Conservation (phyloP, 2,329 filamentous ascomycete species). For the Nigrospora oryzae region DNA sequence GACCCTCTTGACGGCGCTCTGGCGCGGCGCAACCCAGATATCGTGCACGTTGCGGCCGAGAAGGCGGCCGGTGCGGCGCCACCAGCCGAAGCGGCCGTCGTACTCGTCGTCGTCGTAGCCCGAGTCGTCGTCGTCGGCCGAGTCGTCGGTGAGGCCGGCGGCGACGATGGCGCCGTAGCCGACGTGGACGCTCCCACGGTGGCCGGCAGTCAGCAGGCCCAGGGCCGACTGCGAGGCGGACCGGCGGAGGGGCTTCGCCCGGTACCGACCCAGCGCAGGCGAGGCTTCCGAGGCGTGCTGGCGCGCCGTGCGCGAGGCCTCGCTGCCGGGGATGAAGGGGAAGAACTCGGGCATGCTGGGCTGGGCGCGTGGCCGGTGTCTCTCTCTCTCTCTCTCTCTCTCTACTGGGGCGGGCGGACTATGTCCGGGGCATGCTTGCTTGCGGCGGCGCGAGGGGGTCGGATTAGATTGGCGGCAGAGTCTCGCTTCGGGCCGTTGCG, state of each 20-base stretch:
- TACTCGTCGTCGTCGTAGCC: constrained; percentile 14
- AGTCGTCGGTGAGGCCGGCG: constrained; percentile 25
- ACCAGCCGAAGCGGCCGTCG: constrained; percentile 18
- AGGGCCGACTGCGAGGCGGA: constrained; percentile 21
- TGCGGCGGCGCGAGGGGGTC: too few relatives aligned
- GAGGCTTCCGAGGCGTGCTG: constrained; percentile 42
- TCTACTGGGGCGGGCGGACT: too few relatives aligned
- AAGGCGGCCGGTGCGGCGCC: constrained; percentile 13
- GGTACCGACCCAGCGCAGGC: constrained; percentile 56
- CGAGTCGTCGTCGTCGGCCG: constrained; percentile 15
- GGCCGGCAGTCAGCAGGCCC: constrained; percentile 26
- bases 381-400: background rate
- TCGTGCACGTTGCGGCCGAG: constrained; percentile 30
- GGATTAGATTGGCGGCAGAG: too few relatives aligned
- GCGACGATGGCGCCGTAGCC: constrained; percentile 47
- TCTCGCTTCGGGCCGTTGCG: too few relatives aligned
- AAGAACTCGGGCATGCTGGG: constrained; percentile 55
- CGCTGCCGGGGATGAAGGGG: constrained; percentile 57
- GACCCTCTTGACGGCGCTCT: constrained; percentile 46
- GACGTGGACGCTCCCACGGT: constrained; percentile 45
- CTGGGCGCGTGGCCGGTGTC: background rate
- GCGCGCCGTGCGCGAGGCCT: constrained; percentile 38
- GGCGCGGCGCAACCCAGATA: constrained; percentile 53
- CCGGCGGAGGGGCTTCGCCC: constrained; percentile 41
- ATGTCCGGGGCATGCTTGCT: too few relatives aligned